Base-by-base conservation (phyloP, 2,329 filamentous ascomycete species). In the Aureobasidium pullulans region DNA sequence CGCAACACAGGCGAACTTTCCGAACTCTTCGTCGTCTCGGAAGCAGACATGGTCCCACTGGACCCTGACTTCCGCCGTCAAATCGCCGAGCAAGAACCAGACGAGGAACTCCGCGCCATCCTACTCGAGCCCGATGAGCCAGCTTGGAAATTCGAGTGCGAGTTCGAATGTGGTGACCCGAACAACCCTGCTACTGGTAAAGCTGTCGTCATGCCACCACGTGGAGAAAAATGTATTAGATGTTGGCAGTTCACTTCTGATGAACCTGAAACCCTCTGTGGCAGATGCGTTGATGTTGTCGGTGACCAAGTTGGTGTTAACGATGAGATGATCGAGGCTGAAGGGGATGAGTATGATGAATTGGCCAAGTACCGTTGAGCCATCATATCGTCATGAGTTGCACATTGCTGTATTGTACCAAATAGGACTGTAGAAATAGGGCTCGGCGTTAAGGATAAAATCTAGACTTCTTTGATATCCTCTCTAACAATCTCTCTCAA, bases 171-270 rank as follows among this genome's bases (percentile, higher is more conserved):
- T 8, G 61, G 63, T 19, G 54, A 68, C 2, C 62, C 60, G 9
- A 58, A 62, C 13, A 61, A 61, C 16, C 60, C 36, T 57, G 71
- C 67, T 23, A 64, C 66, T 40, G 65, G 62, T 13, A 58, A 39
- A 13, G 66, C 62, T n/a, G 36, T 64, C 6, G 68, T 75, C 0
- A 62, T 71, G 49, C 74, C 79, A 9, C 79, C 85, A 0, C 71
- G 71, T 13, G 72, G 75, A 11, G 74, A 79, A 48, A 99, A 97
- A 72, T 99, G 94, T 71, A 80, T 83, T 0, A 80, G 94, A 53
- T 99, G 94, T 75, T 99, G 94, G 94, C 84, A 88, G 62, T 96
- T 90, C 71, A 80, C 88, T 28, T 85, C 88, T n/a, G 76, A 81
- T 11, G 73, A 74, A 49, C 80, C 86, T 65, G 84, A 88, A 16